Conservation (phyloP, 1,139 yeast genomes). For the Candida neerlandica region DNA sequence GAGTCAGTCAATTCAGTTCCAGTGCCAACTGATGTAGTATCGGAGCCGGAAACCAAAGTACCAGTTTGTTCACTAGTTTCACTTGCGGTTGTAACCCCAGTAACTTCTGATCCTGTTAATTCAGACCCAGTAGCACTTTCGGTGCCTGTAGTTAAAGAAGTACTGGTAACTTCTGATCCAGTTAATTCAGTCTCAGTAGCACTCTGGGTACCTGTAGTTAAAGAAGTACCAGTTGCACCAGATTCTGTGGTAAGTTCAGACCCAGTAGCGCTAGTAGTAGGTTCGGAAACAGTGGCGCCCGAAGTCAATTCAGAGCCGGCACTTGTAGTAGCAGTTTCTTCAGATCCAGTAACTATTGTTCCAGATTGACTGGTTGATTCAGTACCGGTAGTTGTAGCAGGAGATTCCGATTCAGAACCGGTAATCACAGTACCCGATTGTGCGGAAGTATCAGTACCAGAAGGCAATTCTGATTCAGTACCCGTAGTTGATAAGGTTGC, state of each 20-base stretch:
- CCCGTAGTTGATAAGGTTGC: slow-evolving; percentile 6
- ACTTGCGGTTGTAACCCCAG: neutral
- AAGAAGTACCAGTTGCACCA: slow-evolving; percentile 1
- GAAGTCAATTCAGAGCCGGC: slow-evolving; percentile 4
- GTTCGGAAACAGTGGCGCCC: neutral
- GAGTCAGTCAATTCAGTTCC: neutral
- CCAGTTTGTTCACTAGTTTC: neutral
- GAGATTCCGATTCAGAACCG: neutral
- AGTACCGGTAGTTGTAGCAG: neutral
- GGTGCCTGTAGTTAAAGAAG: slow-evolving; percentile 3
- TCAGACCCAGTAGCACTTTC: slow-evolving; percentile 1
- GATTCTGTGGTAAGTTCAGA: too few relatives aligned
- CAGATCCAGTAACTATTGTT: neutral
- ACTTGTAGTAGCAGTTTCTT: neutral
- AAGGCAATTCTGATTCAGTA: neutral
- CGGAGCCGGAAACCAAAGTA: neutral
- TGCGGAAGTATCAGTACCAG: slow-evolving; percentile 4
- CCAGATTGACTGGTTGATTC: neutral
- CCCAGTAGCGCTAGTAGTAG: too few relatives aligned
- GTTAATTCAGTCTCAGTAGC: neutral
- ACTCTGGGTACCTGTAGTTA: slow-evolving; percentile 2
- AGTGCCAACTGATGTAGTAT: neutral
- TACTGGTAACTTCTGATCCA: slow-evolving; percentile 6
- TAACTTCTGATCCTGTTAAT: slow-evolving; percentile 2
- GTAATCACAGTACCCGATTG: slow-evolving; percentile 6